Evolutionary conservation across 306 rosid species (phyloP), one percentile per base, ranked within the genome.

Genomic region (Dryas drummondii): DNA sequence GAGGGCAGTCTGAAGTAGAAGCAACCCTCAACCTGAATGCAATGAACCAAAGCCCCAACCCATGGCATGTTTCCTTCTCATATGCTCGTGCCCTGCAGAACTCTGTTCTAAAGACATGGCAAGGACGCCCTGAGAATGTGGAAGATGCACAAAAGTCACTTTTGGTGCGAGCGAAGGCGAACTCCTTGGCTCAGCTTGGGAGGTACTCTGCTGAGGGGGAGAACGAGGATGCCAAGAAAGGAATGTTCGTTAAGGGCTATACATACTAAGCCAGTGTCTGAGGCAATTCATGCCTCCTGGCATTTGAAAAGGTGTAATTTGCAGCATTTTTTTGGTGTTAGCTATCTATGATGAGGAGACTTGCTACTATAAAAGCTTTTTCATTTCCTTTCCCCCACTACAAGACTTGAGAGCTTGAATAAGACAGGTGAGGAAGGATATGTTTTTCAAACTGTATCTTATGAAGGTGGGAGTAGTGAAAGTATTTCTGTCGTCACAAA

Each of bases 51-150:
- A 90, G 93, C 78, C 93, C 97, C 48, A 94, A 94, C 92, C 99
- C 99, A 15, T 94, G 99, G 99, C 99, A 94, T 17, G 97, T 94
- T 2, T 94, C 99, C 72, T 92, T 94, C 89, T 94, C 99, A 0
- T 94, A 94, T 52, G 99, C 99, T 19, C 97, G 99, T 72, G 99
- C 99, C 12, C 76, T 94, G 77, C 99, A 90, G 77, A 94, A 94
- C 87, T 49, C 90, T 0, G 99, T 94, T 73, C 97, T 94, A 11
- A 94, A 90, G 88, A 80, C 99, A 53, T 94, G 99, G 99, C 93
- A 94, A 79, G 99, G 99, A 70, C 86, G 41, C 54, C 92, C 98
- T 0, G 91, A 92, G 86, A 94, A 90, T 12, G 71, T 85, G 1
- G 93, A 87, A 76, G 91, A 90, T 1, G 99, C 92, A 37, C 99